Base-by-base conservation (phyloP, 495 filamentous ascomycete genomes). In the Podospora comata region DNA sequence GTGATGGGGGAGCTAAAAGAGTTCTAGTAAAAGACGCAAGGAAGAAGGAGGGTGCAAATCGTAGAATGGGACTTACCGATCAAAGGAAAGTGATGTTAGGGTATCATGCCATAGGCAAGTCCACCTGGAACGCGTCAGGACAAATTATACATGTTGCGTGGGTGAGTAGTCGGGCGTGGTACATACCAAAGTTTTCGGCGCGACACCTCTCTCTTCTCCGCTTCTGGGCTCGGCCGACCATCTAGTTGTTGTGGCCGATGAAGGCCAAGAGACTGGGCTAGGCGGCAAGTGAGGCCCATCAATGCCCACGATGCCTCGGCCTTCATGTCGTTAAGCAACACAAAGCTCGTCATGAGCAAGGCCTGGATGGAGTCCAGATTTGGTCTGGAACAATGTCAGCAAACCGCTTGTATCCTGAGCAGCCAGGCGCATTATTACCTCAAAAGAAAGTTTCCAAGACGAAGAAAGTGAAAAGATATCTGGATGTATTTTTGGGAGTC, bases 281-380 rank as follows among this genome's bases (percentile, higher is more conserved):
- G 76, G 39, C 85, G 79, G 67, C 83, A 85, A 0, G 84, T 86
- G 55, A 87, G 78, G 11, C 83, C 85, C 9, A 85, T 78, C 56
- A 87, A 70, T 0, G 85, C 85, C 85, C 85, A 87, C 1, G 85
- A 86, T 16, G 83, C 85, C 66, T 87, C 85, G 16, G 85, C 84
- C 68, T 86, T 86, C 85, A 87, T 87, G 66, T 87, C 85, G 66
- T 87, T 87, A 34, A 85, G 75, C 18, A 87, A 75, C 34, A 85
- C 84, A 64, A 86, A 85, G 53, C 83, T 81, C 0, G 82, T 81
- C 70, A 87, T 78, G 7, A 87, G 75, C 60, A 87, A 70, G 6
- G 85, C 83, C 71, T 87, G 85, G 34, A 87, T 81, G n/a, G 85
- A 85, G 73, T 87, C 85, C 5, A 87, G 73, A 27, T 85, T 85